Conservation (phyloP, 108 stramenopile species). For the Cyclostephanos tholiformis region DNA sequence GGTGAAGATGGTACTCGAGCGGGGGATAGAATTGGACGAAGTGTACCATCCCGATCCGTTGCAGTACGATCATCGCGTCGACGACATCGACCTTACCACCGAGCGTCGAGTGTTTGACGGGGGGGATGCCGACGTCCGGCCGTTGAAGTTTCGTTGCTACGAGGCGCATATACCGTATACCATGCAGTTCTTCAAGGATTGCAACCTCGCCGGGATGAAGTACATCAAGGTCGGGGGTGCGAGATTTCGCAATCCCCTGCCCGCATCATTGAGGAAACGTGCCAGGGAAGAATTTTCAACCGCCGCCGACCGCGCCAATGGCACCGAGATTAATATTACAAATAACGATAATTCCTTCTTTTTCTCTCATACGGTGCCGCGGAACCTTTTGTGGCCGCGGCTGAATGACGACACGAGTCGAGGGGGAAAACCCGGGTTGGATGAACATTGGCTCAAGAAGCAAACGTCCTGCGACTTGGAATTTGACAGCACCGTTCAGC, state of each 20-base stretch:
- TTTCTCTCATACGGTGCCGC: constrained; percentile 20
- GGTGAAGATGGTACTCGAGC: constrained; percentile 79
- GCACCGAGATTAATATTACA: not conserved
- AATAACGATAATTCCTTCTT: constrained; percentile 28
- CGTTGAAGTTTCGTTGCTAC: constrained; percentile 80
- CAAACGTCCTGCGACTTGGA: constrained; percentile 79
- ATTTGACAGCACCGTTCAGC: constrained; percentile 69
- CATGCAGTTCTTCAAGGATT: constrained; percentile 90
- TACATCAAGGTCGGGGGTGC: constrained; percentile 71
- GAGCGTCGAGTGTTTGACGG: constrained; percentile 10
- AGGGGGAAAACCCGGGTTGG: not conserved
- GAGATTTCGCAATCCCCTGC: constrained; percentile 61
- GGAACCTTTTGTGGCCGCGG: constrained; percentile 42
- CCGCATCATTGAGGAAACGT: constrained; percentile 38
- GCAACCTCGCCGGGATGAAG: constrained; percentile 75
- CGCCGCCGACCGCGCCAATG: constrained; percentile 1
- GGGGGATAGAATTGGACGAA: constrained; percentile 68
- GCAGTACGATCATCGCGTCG: constrained; percentile 56
- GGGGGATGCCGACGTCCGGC: constrained; percentile 18
- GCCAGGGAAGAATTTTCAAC: constrained; percentile 38
- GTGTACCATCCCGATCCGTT: constrained; percentile 68
- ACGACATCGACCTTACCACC: not conserved
- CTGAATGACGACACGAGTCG: constrained; percentile 10
- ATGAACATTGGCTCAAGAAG: constrained; percentile 53
- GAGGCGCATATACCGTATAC: constrained; percentile 92